Conservation (phyloP, 495 filamentous ascomycete genomes). For the Daldinia grandis region DNA sequence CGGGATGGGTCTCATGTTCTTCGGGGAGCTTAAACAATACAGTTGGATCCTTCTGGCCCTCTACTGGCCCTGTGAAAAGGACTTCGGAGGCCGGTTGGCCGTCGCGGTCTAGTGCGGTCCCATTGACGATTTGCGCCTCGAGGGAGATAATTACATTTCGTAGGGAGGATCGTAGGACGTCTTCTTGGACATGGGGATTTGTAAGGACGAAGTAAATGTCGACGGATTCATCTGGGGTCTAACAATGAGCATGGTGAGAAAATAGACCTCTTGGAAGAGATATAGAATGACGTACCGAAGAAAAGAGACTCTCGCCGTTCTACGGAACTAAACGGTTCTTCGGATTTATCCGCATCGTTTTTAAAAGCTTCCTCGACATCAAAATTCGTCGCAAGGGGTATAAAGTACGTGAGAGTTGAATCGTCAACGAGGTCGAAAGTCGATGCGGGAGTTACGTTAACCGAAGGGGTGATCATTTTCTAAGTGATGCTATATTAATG, state of each 20-base stretch:
- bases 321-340: conserved; percentile 56
- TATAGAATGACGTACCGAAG: conserved; percentile 69
- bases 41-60: conserved; percentile 67
- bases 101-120: conserved; percentile 54
- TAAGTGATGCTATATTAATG: conserved; percentile 3
- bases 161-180: conserved; percentile 66
- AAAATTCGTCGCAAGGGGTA: conserved; percentile 74
- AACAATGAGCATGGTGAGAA: conserved; percentile 66
- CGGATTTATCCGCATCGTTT: conserved; percentile 24
- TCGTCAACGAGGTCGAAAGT: conserved; percentile 70
- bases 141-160: conserved; percentile 70
- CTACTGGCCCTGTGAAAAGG: conserved; percentile 69
- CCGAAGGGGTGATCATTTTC: conserved; percentile 38
- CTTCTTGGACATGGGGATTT: conserved; percentile 69
- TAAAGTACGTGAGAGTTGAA: conserved; percentile 78
- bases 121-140: conserved; percentile 76
- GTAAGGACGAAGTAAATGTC: conserved; percentile 75
- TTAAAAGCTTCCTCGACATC: conserved; percentile 67
- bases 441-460: conserved; percentile 37
- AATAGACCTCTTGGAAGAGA: conserved; percentile 47
- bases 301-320: conserved; percentile 61
- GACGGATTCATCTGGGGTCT: conserved; percentile 78
- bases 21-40: conserved; percentile 60
- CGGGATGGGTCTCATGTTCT: conserved; percentile 52
- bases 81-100: conserved; percentile 66